Evolutionary conservation across 163 green algal genomes (phyloP), one percentile per base, ranked within the genome.

Genomic region (Coccomyxa subellipsoidea): DNA sequence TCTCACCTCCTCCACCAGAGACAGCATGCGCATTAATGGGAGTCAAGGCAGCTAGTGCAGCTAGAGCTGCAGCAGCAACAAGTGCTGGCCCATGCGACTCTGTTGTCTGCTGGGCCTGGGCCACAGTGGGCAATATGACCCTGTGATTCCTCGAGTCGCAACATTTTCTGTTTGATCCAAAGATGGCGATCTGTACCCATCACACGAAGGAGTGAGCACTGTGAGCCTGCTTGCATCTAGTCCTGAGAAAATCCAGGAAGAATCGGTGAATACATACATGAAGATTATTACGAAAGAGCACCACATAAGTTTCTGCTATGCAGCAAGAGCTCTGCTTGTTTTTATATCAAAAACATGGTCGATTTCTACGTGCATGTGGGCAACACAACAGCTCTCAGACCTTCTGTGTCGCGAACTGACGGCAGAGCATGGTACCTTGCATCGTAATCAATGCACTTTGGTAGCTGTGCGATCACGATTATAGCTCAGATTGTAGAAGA

Each of bases 1-100:
- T n/a, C 34, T 54, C 35, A 81, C 84, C 84, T 76, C 86, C 84
- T 21, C 88, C 88, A 38, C 88, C 88, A 53, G 88, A 92, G 34
- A 92, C 86, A 0, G 88, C 88, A 35, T 77, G 38, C 4, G 85
- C 82, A 82, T 38, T 40, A 27, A 80, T 40, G 31, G 82, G 82
- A 40, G 81, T 36, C 40, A 82, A 69, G 29, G 77, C 76, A 38
- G 76, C n/a, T 7, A 35, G 2, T 36, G 36, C n/a, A 34, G 76
- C 40, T 23, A 83, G 7, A 54, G 78, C 78, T 79, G 72, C 82
- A 69, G 78, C 78, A 15, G 78, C 82, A 53, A 81, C 7, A 47
- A 86, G 21, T 72, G 82, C 82, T n/a, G 69, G 75, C 69, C 36
- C 37, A 37, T 10, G 31, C 36, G 37, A 36, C 29, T 59, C 37